These are phyloP conservation scores for Tulasnella sp. DNA, from an alignment of 768 basidiomycete species.

Conservation along the genomic window DNA sequence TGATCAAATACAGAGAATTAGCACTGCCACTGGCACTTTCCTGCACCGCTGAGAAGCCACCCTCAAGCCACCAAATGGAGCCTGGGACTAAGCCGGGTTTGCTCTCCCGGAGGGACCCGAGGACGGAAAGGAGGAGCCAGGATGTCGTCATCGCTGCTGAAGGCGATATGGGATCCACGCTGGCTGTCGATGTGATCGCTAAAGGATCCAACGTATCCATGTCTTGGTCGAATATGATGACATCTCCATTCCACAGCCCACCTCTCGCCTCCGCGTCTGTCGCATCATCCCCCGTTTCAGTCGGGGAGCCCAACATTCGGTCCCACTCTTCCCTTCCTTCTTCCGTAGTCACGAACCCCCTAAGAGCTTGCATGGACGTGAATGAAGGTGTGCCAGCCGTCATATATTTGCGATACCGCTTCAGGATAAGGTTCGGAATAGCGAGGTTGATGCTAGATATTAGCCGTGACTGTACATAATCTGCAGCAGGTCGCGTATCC, in stretches of 20 bases:
- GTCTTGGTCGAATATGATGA: constrained; percentile 67
- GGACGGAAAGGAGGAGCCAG: constrained; percentile 58
- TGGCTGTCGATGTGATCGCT: neutral
- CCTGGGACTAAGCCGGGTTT: neutral
- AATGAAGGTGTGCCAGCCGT: constrained; percentile 51
- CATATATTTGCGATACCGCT: constrained; percentile 61
- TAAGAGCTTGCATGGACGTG: constrained; percentile 39
- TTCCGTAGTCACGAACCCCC: constrained; percentile 75
- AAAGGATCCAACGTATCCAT: constrained; percentile 52
- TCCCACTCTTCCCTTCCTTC: constrained; percentile 65
- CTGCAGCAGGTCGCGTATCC: constrained; percentile 64
- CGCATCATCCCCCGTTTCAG: constrained; percentile 22
- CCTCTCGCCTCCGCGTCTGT: constrained; percentile 24
- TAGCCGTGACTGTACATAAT: constrained; percentile 56
- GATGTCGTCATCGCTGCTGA: constrained; percentile 44
- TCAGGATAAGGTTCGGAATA: constrained; percentile 83
- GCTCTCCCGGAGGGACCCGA: constrained; percentile 36
- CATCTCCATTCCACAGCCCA: constrained; percentile 55
- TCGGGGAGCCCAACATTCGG: constrained; percentile 31
- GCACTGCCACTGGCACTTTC: constrained; percentile 29
- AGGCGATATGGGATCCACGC: constrained; percentile 22
- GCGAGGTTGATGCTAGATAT: constrained; percentile 68
- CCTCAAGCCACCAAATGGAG: constrained; percentile 42
- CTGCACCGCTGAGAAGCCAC: constrained; percentile 43
- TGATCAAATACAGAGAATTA: too few relatives aligned